Evolutionary conservation across 108 stramenopile genomes (phyloP), one percentile per base, ranked within the genome.

Genomic region (Cyclotella atomus): DNA sequence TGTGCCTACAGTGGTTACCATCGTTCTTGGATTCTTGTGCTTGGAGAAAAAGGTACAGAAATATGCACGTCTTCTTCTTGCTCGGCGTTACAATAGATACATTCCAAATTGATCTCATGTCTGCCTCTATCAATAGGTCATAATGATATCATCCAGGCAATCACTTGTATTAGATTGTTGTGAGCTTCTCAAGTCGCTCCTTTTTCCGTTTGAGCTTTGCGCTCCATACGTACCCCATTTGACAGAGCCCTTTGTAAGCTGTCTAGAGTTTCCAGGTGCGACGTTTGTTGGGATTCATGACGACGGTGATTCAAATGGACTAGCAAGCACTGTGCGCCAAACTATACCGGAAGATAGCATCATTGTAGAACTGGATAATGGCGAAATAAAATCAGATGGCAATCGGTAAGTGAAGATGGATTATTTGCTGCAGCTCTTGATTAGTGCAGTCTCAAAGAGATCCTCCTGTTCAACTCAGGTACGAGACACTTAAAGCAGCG

Each of bases 211-310:
- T 54, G 92, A 93, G 28, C 72, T 91, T 15, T 89, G 88, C 44
- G 94, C 94, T 41, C 94, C 94, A 16, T 95, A 95, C 60, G 94
- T 91, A 8, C 94, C 94, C 33, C 76, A 89, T 35, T 64, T 95
- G 28, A 95, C 94, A 14, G 88, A 91, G 70, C 88, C 91, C 15
- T 92, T 95, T 62, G 88, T 87, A 84, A 87, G 87, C 19, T 89
- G 87, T 36, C 73, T 95, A 23, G 91, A 95, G 20, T 95, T 95
- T 68, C 91, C 91, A 9, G 94, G 94, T 0, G 91, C 94, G 6
- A 89, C 86, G 25, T 95, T 95, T 68, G 94, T 89, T 43, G 94
- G 94, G 0, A 92, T 95, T 59, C 89, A 95, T 64, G 89, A 92
- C 71, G 94, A 95, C 54, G 85, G 78, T 21, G 69, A 64, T 15